Base-by-base conservation (phyloP, 2,329 filamentous ascomycete genomes). In the Pseudonectria buxi region DNA sequence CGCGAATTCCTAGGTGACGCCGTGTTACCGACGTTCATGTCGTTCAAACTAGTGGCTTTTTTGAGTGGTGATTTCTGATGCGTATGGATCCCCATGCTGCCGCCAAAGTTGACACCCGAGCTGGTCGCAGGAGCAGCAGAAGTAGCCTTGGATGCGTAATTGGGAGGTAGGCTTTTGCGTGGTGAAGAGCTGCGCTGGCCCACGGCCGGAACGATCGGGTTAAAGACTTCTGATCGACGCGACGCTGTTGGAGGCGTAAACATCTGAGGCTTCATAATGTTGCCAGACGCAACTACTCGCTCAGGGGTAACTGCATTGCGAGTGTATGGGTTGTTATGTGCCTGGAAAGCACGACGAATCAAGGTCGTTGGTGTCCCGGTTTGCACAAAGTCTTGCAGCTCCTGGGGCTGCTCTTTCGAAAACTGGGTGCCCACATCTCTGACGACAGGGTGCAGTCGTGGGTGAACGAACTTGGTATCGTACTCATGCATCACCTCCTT, bases 401-500 rank as follows among this genome's bases (percentile, higher is more conserved):
- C 60, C 7, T 56, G 51, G 7, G 61, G 61, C 7, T 66, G 61
- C 12, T 71, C 66, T 30, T 63, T 61, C 26, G 76, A 78, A 39
- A 83, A 81, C 58, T 96, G 90, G 1, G 84, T 92, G 6, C 78
- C 84, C 2, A 90, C 87, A 77, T 78, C 74, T 35, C 75, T 65
- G 46, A 94, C 85, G 5, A 84, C 69, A 7, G 83, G 85, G 49
- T 94, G 85, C n/a, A 94, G 76, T 10, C 81, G 75, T 3, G 92
- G 92, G 53, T 94, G 87, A 1, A 98, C 92, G 54, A 83, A 95
- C 65, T 98, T 98, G 49, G 79, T 86, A 56, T 96, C 87, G 56
- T 98, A 98, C 63, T 98, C 92, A 57, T 88, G 82, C 63, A 96
- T 72, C 5, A 96, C 90, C 61, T 96, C 86, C 50, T 83, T 87